phyloP scores from a whole-genome alignment of 495 filamentous ascomycete genomes.

The Aspergillus cristatus region DNA sequence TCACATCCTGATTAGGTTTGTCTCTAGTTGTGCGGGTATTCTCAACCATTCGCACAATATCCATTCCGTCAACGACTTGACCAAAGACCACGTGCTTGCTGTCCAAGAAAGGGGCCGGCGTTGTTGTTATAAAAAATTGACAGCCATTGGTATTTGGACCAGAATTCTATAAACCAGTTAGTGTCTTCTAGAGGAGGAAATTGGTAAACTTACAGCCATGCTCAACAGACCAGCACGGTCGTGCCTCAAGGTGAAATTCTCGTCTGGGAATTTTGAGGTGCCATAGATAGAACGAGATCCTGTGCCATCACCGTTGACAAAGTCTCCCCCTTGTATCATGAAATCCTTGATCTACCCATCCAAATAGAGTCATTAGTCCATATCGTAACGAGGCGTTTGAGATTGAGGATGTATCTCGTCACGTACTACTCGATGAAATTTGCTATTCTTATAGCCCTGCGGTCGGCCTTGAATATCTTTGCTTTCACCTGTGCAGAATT shows the following conservation, averaged over 20 bases:
- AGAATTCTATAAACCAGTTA: constrained; percentile 58
- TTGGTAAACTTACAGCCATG: constrained; percentile 68
- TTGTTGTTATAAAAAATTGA: constrained; percentile 95
- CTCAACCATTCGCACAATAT: constrained; percentile 84
- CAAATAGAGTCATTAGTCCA: no score
- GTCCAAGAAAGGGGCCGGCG: constrained; percentile 79
- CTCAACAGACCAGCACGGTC: constrained; percentile 70
- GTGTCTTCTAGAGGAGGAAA: not conserved
- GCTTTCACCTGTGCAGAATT: constrained; percentile 91
- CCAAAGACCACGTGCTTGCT: constrained; percentile 95
- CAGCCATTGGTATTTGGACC: constrained; percentile 91
- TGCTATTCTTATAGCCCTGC: constrained; percentile 87
- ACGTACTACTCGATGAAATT: constrained; percentile 89
- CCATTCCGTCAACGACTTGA: constrained; percentile 80
- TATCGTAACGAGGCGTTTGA: no score
- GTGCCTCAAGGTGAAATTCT: constrained; percentile 79
- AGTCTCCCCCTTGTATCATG: constrained; percentile 97
- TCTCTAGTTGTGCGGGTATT: constrained; percentile 72
- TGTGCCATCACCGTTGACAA: constrained; percentile 87
- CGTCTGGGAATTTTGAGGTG: constrained; percentile 74
- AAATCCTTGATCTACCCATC: constrained; percentile 79
- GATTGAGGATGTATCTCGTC: no score
- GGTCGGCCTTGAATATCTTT: constrained; percentile 73
- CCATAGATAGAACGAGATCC: constrained; percentile 85
- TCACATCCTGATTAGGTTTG: constrained; percentile 75